These are phyloP conservation scores for Panicum miliaceum DNA, from an alignment of 176 grass and related monocot species.

Conservation along the genomic window DNA sequence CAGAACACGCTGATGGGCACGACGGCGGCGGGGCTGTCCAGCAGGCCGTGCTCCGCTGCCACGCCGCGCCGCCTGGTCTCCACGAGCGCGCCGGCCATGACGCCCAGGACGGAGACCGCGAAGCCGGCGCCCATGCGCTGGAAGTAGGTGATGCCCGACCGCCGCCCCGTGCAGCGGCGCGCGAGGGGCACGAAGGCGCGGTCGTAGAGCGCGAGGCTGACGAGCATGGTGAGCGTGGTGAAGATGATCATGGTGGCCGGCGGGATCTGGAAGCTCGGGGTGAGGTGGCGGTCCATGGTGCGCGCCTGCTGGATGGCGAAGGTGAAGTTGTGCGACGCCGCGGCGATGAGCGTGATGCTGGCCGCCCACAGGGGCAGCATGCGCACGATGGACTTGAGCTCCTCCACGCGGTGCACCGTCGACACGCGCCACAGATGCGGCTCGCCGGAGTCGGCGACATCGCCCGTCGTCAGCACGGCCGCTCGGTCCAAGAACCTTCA, in stretches of 20 bases:
- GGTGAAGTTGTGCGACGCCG: constrained; percentile 72
- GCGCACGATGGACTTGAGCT: constrained; percentile 82
- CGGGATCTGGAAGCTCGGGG: constrained; percentile 64
- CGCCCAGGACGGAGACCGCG: constrained; percentile 53
- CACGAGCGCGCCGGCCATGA: constrained; percentile 65
- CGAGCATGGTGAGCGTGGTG: constrained; percentile 60
- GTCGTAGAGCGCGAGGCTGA: constrained; percentile 72
- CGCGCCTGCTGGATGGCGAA: constrained; percentile 80
- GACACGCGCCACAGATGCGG: constrained; percentile 64
- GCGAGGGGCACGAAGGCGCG: constrained; percentile 60
- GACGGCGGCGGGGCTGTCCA: constrained; percentile 38
- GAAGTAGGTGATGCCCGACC: constrained; percentile 70
- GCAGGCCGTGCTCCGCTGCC: constrained; percentile 57
- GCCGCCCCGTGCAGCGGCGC: constrained; percentile 49
- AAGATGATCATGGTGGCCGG: constrained; percentile 76
- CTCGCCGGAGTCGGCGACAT: constrained; percentile 48
- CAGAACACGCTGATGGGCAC: constrained; percentile 82
- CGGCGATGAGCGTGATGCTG: constrained; percentile 56
- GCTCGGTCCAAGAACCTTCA: constrained; percentile 83
- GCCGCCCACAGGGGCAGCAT: constrained; percentile 75
- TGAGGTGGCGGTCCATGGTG: constrained; percentile 76
- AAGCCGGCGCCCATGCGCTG: constrained; percentile 90
- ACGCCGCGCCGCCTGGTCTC: constrained; percentile 60
- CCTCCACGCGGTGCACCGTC: constrained; percentile 84
- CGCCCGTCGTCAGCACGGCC: constrained; percentile 38